phyloP scores from a whole-genome alignment of 2,329 filamentous ascomycete species.

The Rhynchosporium graminicola region DNA sequence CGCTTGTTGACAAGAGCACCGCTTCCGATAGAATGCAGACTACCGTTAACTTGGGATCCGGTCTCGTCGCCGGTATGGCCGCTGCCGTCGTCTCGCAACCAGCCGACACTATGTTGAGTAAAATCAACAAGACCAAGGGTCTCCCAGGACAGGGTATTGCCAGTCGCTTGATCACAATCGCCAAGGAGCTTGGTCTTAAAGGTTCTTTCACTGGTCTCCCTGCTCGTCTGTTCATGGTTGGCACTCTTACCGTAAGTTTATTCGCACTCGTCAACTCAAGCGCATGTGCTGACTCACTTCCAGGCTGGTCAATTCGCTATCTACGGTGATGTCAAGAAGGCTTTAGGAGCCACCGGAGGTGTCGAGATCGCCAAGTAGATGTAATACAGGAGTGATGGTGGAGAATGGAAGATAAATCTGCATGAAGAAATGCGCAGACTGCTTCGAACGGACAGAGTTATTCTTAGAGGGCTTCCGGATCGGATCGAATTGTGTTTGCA shows the following conservation, averaged over 20 bases:
- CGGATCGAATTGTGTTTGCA: conserved; percentile 23
- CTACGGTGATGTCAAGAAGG: conserved; percentile 75
- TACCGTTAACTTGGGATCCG: conserved; percentile 75
- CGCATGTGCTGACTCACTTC: conserved; percentile 44
- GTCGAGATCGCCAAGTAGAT: conserved; percentile 64
- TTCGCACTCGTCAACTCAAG: conserved; percentile 21
- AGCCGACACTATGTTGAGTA: conserved; percentile 90
- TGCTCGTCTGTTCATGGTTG: conserved; percentile 71
- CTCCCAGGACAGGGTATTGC: conserved; percentile 81
- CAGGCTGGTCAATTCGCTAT: conserved; percentile 86
- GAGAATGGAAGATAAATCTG: not conserved
- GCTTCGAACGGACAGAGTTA: conserved; percentile 22
- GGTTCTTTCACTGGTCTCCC: conserved; percentile 81
- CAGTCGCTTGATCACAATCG: conserved; percentile 83
- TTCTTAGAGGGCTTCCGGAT: conserved; percentile 14
- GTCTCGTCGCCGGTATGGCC: conserved; percentile 80
- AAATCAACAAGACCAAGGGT: conserved; percentile 96
- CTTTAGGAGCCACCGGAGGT: conserved; percentile 71
- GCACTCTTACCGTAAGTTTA: conserved; percentile 32
- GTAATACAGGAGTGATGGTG: conserved; percentile 21
- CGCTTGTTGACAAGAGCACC: conserved; percentile 66
- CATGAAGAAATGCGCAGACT: conserved; percentile 11
- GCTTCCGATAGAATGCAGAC: conserved; percentile 72
- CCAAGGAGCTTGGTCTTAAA: conserved; percentile 76
- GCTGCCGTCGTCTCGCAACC: conserved; percentile 86